Conservation (phyloP, 495 filamentous ascomycete genomes). For the Penicillium pancosmium region DNA sequence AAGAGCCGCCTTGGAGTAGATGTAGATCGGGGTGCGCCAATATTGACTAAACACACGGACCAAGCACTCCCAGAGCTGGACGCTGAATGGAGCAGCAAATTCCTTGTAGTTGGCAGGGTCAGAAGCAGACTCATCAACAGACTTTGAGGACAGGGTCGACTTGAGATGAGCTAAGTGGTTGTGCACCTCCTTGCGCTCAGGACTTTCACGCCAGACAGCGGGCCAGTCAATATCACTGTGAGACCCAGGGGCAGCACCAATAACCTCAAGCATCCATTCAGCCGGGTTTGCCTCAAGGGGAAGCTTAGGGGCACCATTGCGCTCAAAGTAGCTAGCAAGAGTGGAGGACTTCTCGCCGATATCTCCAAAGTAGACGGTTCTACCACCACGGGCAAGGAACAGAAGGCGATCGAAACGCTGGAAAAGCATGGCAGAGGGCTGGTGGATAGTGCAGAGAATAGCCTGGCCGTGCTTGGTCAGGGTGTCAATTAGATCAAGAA, state of each 20-base stretch:
- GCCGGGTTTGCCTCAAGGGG: conserved; percentile 80
- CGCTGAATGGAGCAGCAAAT: conserved; percentile 57
- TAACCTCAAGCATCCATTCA: conserved; percentile 96
- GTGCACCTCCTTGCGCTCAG: conserved; percentile 69
- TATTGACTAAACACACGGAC: conserved; percentile 58
- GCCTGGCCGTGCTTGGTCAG: conserved; percentile 87
- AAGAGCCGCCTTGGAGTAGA: conserved; percentile 61
- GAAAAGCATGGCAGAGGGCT: conserved; percentile 93
- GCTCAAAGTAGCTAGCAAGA: conserved; percentile 78
- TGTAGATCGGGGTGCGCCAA: conserved; percentile 63
- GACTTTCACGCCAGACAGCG: conserved; percentile 73
- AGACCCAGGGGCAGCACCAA: conserved; percentile 86
- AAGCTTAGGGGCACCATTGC: conserved; percentile 71
- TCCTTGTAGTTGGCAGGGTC: conserved; percentile 43
- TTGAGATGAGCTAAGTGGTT: conserved; percentile 72
- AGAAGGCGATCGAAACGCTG: conserved; percentile 90
- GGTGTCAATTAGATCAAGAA: conserved; percentile 81
- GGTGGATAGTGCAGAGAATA: conserved; percentile 95
- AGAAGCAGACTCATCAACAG: conserved; percentile 31
- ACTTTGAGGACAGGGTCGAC: conserved; percentile 53
- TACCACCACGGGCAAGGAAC: conserved; percentile 80
- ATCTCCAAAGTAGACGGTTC: conserved; percentile 88
- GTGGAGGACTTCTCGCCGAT: conserved; percentile 79
- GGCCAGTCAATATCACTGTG: conserved; percentile 81
- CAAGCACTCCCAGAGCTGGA: conserved; percentile 56